phyloP scores from a whole-genome alignment of 306 rosid species.

The Argentina anserina region DNA sequence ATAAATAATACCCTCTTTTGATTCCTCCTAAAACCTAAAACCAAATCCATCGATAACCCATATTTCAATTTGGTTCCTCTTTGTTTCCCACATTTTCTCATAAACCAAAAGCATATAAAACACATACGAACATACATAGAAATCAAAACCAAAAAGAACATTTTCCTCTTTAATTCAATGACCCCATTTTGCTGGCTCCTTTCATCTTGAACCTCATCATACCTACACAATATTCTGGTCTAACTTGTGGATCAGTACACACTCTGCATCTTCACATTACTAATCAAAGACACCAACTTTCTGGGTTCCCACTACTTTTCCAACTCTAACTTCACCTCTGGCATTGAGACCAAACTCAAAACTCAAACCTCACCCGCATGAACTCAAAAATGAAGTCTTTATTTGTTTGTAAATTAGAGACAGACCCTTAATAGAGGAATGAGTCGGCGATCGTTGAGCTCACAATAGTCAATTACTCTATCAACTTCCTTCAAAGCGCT shows the following conservation, averaged over 20 bases:
- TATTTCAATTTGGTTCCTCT: neutral
- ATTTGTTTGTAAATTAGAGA: neutral
- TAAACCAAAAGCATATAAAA: neutral
- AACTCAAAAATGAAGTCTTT: neutral
- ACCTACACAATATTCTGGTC: no score
- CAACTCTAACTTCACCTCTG: neutral
- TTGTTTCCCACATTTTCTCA: neutral
- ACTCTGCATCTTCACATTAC: neutral
- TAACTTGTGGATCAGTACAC: neutral
- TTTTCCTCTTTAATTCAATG: neutral
- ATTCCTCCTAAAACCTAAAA: neutral
- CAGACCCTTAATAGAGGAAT: constrained; percentile 74
- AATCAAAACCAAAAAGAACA: neutral
- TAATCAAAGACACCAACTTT: neutral
- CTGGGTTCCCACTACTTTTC: neutral
- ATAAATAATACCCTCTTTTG: neutral
- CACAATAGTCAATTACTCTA: constrained; percentile 78
- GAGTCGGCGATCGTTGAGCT: constrained; percentile 72
- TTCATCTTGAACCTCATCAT: neutral
- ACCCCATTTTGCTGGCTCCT: neutral
- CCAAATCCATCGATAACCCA: neutral
- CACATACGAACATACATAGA: neutral
- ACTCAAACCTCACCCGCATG: neutral
- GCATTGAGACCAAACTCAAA: no score
- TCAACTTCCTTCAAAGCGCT: constrained; percentile 86